Base-by-base conservation (phyloP, 495 filamentous ascomycete species). In the Annulohypoxylon nitens region DNA sequence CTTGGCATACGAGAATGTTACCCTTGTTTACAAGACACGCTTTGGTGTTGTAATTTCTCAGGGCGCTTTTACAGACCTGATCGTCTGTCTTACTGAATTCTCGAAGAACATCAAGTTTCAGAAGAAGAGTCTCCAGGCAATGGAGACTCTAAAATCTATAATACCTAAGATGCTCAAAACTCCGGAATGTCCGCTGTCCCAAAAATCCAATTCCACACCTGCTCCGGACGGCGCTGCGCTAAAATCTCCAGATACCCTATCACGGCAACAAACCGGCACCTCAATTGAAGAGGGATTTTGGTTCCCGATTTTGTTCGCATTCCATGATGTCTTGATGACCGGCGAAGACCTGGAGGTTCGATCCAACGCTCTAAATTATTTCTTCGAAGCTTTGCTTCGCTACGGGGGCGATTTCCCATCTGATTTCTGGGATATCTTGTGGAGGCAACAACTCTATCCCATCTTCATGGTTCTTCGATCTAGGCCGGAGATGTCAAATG, bases 271-370 rank as follows among this genome's bases (percentile, higher is more conserved):
- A 71, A 86, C 78, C 9, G 81, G 86, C 26, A 91, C 90, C 61
- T 94, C 93, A 0, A 88, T 96, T 70, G 95, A 98, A 76, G 97
- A 98, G 78, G 95, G 97, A 41, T 99, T 93, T 81, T 99, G 96
- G 96, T 98, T 98, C 73, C 96, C 96, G 0, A 92, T 99, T 33
- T 86, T 99, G 11, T 98, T 98, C 78, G 94, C 97, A 5, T 98
- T 98, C 84, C 96, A 99, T 80, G 96, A 99, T 81, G 94, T 98
- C 20, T 84, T 99, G 20, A 99, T 99, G 96, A 99, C 96, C 33
- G 96, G 96, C 2, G 96, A 98, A 79, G 96, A 99, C 78, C 87
- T 99, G n/a, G 96, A 99, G 78, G 95, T 97, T 51, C 90, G 96
- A 70, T 97, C 94, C 47, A 95, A 94, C 69, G 96, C 96, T 4